A percentile compares a stretch with the other conserved stretches of the same genome.
Conservation (phyloP, 148 eudicot genomes). For the Rheum nobile region DNA sequence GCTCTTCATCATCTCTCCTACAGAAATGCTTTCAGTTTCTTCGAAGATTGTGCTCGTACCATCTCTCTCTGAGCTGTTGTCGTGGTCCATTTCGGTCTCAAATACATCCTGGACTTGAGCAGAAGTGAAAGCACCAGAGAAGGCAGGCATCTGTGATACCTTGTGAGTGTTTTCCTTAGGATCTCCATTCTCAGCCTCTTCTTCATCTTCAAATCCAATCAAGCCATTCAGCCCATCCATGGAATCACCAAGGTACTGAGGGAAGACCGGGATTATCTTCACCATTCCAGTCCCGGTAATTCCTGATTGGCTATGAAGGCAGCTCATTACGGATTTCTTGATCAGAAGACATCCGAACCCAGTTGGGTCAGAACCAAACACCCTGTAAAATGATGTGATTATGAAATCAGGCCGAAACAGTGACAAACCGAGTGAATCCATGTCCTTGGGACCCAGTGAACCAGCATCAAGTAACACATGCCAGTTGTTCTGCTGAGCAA, state of each 20-base stretch:
- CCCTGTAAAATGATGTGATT: slow-evolving; percentile 88
- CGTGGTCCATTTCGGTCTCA: slow-evolving; percentile 88
- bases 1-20: slow-evolving; percentile 92
- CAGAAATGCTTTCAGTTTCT: slow-evolving; percentile 78
- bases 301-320: slow-evolving; percentile 88
- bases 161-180: slow-evolving; percentile 40
- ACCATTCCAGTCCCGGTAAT: slow-evolving; percentile 88
- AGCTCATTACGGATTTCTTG: slow-evolving; percentile 73
- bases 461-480: slow-evolving; percentile 97
- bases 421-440: slow-evolving; percentile 96
- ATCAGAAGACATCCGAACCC: slow-evolving; percentile 97
- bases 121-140: slow-evolving; percentile 88
- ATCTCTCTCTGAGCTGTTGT: slow-evolving; percentile 75
- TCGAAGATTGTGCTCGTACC: slow-evolving; percentile 85
- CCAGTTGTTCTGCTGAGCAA: slow-evolving; percentile 98
- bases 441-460: slow-evolving; percentile 92
- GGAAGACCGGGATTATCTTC: slow-evolving; percentile 80
- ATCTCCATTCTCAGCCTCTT: slow-evolving; percentile 44
- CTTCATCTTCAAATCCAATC: slow-evolving; percentile 45
- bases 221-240: slow-evolving; percentile 66
- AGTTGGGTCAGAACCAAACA: slow-evolving; percentile 92
- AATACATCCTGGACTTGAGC: slow-evolving; percentile 90
- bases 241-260: slow-evolving; percentile 71
- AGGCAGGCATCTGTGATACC: slow-evolving; percentile 69
- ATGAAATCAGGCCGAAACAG: slow-evolving; percentile 92